Evolutionary conservation across 805 yeast genomes (phyloP).

Genomic region (Saccharomyces eubayanus): DNA sequence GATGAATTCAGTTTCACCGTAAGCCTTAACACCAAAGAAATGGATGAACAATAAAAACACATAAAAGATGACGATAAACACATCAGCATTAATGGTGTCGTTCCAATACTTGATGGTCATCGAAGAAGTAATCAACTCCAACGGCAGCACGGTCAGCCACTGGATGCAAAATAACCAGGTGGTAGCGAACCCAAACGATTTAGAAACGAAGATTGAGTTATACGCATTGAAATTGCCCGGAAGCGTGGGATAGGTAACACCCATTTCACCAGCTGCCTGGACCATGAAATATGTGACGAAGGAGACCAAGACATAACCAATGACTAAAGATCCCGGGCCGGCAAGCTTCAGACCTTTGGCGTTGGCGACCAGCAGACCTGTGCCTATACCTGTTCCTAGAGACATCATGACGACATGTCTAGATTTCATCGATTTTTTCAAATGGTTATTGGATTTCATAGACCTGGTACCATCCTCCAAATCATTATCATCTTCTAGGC

Average conservation of each 20-base stretch:
- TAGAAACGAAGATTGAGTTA: slow-evolving; percentile 43
- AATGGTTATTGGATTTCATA: slow-evolving; percentile 7
- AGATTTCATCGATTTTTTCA: slow-evolving; percentile 19
- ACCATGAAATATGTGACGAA: slow-evolving; percentile 50
- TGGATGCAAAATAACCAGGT: slow-evolving; percentile 63
- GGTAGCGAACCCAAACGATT: slow-evolving; percentile 63
- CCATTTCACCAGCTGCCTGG: slow-evolving; percentile 41
- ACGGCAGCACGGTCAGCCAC: slow-evolving; percentile 55
- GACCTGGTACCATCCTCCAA: slow-evolving; percentile 15
- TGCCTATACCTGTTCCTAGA: slow-evolving; percentile 77
- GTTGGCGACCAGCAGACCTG: slow-evolving; percentile 54
- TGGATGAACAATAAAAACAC: slow-evolving; percentile 44
- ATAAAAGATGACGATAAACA: slow-evolving; percentile 50
- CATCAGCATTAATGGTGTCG: slow-evolving; percentile 39
- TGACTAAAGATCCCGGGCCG: slow-evolving; percentile 41
- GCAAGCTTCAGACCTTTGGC: slow-evolving; percentile 39
- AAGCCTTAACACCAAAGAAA: slow-evolving; percentile 55
- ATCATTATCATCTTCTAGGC: slow-evolving; percentile 6
- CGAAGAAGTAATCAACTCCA: slow-evolving; percentile 56
- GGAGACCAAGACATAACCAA: slow-evolving; percentile 52
- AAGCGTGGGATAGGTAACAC: slow-evolving; percentile 34
- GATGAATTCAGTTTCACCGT: slow-evolving; percentile 61
- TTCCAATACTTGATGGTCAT: slow-evolving; percentile 48
- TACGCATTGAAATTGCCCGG: slow-evolving; percentile 37
- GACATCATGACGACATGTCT: slow-evolving; percentile 67